Evolutionary conservation across 192 early-diverging fungal genomes (phyloP).

Genomic region (Chytriomyces sp.): DNA sequence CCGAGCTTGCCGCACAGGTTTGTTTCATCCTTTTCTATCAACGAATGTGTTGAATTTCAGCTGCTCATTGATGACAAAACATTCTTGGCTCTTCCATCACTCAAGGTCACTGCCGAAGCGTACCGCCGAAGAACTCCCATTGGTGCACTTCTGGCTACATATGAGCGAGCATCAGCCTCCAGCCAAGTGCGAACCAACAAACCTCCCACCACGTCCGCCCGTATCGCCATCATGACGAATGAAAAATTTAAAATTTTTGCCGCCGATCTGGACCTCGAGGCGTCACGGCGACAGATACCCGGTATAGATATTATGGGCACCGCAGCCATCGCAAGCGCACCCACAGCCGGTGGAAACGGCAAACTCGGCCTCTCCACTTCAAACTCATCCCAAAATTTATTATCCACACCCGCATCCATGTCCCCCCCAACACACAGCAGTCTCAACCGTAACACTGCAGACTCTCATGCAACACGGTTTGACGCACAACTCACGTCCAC

Average conservation of each 20-base stretch:
- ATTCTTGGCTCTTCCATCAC: neutral
- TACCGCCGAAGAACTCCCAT: conserved; percentile 40
- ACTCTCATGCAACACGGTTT: neutral
- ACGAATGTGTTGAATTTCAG: neutral
- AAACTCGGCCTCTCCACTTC: neutral
- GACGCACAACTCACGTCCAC: neutral
- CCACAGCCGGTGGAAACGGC: neutral
- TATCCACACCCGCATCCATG: neutral
- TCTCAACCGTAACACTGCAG: neutral
- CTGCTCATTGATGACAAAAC: neutral
- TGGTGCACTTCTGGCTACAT: conserved; percentile 35
- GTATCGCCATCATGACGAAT: conserved; percentile 40
- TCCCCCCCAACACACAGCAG: neutral
- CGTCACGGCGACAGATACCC: conserved; percentile 39
- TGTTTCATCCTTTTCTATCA: neutral
- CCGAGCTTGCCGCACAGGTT: conserved; percentile 36
- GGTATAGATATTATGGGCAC: conserved; percentile 33
- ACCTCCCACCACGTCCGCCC: conserved; percentile 27
- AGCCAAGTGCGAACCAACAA: neutral
- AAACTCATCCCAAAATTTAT: conserved; percentile 1
- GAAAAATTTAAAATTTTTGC: conserved; percentile 39
- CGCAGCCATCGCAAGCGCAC: neutral
- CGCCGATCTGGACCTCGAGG: conserved; percentile 35
- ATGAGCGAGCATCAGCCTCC: conserved; percentile 14
- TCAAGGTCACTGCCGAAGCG: conserved; percentile 33